Conservation (phyloP, 768 basidiomycete genomes). For the Mycena venus region DNA sequence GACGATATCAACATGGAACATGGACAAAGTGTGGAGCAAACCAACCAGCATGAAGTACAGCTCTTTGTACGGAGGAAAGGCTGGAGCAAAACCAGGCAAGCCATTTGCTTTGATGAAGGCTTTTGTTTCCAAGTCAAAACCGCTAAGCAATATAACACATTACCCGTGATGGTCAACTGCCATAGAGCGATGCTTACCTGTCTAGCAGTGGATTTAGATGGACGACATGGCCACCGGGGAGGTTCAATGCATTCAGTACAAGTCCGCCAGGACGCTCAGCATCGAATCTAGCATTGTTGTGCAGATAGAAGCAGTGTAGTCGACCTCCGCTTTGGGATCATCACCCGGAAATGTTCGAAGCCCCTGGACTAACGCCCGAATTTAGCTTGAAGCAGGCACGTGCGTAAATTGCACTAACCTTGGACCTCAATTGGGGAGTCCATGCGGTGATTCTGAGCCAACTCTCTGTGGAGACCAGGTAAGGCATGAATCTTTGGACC, state of each 20-base stretch:
- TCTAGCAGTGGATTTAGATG: not conserved
- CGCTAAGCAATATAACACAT: not conserved
- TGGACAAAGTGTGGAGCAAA: not conserved
- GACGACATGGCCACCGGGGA: not conserved
- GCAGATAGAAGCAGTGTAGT: no score
- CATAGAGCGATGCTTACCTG: no score
- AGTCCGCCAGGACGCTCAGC: not conserved
- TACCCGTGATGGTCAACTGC: no score
- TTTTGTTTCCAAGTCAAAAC: not conserved
- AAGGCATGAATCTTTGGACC: no score
- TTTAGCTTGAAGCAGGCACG: no score
- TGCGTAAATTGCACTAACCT: not conserved
- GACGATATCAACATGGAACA: not conserved
- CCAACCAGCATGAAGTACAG: not conserved
- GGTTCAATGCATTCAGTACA: not conserved
- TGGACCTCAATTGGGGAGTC: not conserved
- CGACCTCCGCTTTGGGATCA: no score
- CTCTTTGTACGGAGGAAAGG: not conserved
- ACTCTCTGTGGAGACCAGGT: no score
- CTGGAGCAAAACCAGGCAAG: not conserved
- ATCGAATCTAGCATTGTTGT: no score
- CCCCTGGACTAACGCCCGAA: no score
- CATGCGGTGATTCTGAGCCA: no score
- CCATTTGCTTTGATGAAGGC: not conserved
- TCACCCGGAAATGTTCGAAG: no score